Conservation (phyloP, 768 basidiomycete genomes). For the Leccinum variicolor region DNA sequence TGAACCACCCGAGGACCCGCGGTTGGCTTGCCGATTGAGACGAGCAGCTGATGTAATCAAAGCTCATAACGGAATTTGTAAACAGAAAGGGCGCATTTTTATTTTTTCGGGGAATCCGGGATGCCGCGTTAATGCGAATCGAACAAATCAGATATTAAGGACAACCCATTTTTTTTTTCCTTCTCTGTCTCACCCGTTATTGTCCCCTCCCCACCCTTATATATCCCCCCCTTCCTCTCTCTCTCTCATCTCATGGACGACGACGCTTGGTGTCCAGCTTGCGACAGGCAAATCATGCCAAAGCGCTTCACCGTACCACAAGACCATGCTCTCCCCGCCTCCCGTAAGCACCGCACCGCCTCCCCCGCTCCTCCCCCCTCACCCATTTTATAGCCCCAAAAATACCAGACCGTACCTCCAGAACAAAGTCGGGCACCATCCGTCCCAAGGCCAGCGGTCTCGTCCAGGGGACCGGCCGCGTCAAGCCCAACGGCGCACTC, state of each 20-base stretch:
- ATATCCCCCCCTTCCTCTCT: slow-evolving; percentile 10
- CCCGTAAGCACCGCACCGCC: slow-evolving; percentile 11
- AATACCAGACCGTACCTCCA: slow-evolving; percentile 30
- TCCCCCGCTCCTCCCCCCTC: slow-evolving; percentile 23
- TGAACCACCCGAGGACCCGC: slow-evolving; percentile 31
- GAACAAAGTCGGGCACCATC: slow-evolving; percentile 34
- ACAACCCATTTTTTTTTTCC: slow-evolving; percentile 28
- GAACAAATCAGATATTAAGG: slow-evolving; percentile 38
- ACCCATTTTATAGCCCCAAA: slow-evolving; percentile 23
- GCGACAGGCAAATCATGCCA: slow-evolving; percentile 76
- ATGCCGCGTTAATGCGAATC: slow-evolving; percentile 30
- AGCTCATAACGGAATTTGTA: slow-evolving; percentile 32
- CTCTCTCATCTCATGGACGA: slow-evolving; percentile 39
- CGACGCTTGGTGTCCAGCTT: slow-evolving; percentile 78
- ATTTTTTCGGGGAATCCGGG: slow-evolving; percentile 26
- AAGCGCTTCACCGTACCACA: slow-evolving; percentile 57
- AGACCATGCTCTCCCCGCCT: slow-evolving; percentile 33
- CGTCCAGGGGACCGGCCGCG: slow-evolving; percentile 62
- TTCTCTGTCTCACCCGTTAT: slow-evolving; percentile 23
- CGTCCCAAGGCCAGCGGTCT: slow-evolving; percentile 48
- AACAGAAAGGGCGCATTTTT: slow-evolving; percentile 21
- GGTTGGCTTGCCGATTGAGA: slow-evolving; percentile 28
- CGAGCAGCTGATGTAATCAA: slow-evolving; percentile 25
- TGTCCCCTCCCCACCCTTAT: slow-evolving; percentile 5
- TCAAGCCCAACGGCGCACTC: slow-evolving; percentile 55